Conservation (phyloP, 23 red algal species). For the Gracilariopsis chorda region DNA sequence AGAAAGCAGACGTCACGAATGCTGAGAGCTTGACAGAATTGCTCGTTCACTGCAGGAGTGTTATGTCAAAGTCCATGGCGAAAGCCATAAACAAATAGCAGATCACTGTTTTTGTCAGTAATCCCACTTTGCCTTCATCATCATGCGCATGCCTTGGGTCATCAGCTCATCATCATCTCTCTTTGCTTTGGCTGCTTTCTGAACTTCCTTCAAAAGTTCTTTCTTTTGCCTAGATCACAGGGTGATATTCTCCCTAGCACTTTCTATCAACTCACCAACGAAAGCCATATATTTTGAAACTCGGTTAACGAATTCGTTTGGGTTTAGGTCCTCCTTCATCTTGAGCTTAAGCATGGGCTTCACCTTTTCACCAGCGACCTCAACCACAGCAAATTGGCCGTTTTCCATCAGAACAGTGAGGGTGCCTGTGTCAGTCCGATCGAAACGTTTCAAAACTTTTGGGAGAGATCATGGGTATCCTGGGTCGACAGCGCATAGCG, state of each 20-base stretch:
- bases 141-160: not conserved
- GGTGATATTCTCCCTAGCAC: not conserved
- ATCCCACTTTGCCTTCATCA: conserved; percentile 12
- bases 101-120: not conserved
- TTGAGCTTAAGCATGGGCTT: not conserved
- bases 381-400: not conserved
- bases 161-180: not conserved
- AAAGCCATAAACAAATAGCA: not conserved
- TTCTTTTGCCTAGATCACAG: not conserved
- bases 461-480: not conserved
- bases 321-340: conserved; percentile 15
- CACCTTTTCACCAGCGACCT: not conserved
- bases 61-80: not conserved
- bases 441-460: conserved; percentile 5
- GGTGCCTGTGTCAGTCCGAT: not conserved
- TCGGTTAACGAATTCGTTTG: not conserved
- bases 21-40: not conserved
- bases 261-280: not conserved
- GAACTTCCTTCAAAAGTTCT: not conserved
- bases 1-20: not conserved
- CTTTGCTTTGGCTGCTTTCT: not conserved
- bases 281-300: not conserved
- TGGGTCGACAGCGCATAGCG: not conserved
- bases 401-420: not conserved
- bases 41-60: not conserved